Conservation (phyloP, 2,329 filamentous ascomycete genomes). For the Ascochyta pisi region DNA sequence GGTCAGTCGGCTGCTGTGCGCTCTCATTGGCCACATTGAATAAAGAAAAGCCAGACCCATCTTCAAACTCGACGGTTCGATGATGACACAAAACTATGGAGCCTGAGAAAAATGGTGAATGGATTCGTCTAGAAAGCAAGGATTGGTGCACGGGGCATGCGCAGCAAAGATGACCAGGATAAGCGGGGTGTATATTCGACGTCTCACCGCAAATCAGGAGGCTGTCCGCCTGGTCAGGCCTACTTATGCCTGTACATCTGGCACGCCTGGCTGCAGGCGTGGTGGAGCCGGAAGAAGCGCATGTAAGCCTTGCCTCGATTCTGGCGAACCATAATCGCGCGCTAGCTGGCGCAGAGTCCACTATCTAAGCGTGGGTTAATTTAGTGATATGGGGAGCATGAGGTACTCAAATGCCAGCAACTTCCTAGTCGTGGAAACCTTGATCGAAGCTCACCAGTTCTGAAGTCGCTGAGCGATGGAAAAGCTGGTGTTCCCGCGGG, state of each 20-base stretch:
- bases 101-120: conserved; percentile 25
- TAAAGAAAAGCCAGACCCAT: conserved; percentile 14
- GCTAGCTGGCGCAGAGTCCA: conserved; percentile 25
- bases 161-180: conserved; percentile 23
- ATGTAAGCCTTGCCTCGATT: conserved; percentile 20
- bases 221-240: neutral
- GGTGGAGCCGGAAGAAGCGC: conserved; percentile 15
- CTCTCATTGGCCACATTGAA: conserved; percentile 36
- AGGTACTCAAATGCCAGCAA: neutral
- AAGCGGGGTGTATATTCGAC: conserved; percentile 22
- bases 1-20: conserved; percentile 27
- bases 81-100: conserved; percentile 38
- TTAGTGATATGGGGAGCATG: neutral
- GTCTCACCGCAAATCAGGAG: conserved; percentile 2
- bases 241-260: conserved; percentile 3
- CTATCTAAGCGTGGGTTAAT: conserved; percentile 1
- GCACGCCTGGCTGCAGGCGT: conserved; percentile 16
- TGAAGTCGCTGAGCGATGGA: neutral
- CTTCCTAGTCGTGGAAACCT: neutral
- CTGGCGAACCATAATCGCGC: conserved; percentile 33
- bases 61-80: conserved; percentile 20
- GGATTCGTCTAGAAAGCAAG: conserved; percentile 20
- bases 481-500: too few species aligned
- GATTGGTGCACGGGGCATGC: conserved; percentile 24
- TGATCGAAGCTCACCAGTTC: neutral